Conservation (phyloP, 1,139 yeast genomes). For the Pichia sp. region DNA sequence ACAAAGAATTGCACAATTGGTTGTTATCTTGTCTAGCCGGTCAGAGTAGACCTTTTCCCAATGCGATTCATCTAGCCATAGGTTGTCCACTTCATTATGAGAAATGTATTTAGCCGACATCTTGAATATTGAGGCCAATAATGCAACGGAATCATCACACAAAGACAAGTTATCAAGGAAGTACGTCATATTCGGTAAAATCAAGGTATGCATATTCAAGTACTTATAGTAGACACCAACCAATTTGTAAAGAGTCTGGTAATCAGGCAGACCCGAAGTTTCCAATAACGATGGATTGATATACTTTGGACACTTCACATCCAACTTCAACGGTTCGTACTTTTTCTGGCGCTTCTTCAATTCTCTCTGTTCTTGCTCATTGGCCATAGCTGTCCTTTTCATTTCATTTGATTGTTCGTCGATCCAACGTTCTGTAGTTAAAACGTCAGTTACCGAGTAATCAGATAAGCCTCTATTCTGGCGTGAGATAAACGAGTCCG, state of each 20-base stretch:
- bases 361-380: neutral
- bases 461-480: neutral
- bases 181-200: constrained; percentile 41
- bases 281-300: constrained; percentile 31
- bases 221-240: constrained; percentile 47
- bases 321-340: constrained; percentile 6
- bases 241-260: constrained; percentile 36
- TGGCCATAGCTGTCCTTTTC: constrained; percentile 8
- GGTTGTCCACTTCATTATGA: constrained; percentile 28
- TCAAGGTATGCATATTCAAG: constrained; percentile 43
- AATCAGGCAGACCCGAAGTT: constrained; percentile 42
- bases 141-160: constrained; percentile 38
- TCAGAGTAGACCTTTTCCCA: constrained; percentile 41
- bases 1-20: constrained; percentile 24
- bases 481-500: neutral
- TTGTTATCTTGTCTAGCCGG: constrained; percentile 36
- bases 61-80: constrained; percentile 34
- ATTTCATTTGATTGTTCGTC: constrained; percentile 18
- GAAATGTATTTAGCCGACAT: constrained; percentile 34
- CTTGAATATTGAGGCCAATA: constrained; percentile 41
- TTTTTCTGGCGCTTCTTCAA: constrained; percentile 2
- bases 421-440: constrained; percentile 27
- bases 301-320: constrained; percentile 11
- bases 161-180: constrained; percentile 37
- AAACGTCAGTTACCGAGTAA: constrained; percentile 8